Base-by-base conservation (phyloP, 1,284 basidiomycete genomes). In the Sutorius eximius region DNA sequence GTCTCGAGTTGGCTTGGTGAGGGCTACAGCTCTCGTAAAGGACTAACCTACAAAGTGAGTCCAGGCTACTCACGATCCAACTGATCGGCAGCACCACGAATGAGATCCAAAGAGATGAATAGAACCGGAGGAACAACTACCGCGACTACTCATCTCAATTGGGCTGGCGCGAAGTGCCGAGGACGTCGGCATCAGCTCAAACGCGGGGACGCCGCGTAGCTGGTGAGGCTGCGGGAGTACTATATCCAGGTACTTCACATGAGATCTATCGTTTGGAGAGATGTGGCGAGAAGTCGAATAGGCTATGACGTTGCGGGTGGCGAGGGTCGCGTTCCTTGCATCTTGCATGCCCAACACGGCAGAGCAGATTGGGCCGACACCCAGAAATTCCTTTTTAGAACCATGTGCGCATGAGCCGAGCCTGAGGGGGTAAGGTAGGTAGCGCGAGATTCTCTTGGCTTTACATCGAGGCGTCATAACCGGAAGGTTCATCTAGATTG, bases 101-200 rank as follows among this genome's bases (percentile, higher is more conserved):
- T 51, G 33, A 59, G 40, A 62, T 57, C 56, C 33, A 8, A 7
- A 44, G 37, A 44, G 38, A 59, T 59, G 40, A 41, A 44, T 44
- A 12, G 32, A 20, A 5, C 29, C 18, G 15, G 16, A 15, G 34
- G 38, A 56, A 12, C 20, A 44, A 24, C 43, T 47, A 5, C 43
- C 27, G 13, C n/a, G 5, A 33, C 22, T 2, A 15, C 15, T 22
- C 36, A 24, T 24, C 46, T 45, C 43, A 22, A 33, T 3, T 52
- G 36, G 29, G 51, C 37, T 20, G 38, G 13, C 12, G 24, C 7
- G 60, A 57, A 45, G 40, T 15, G 18, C 61, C 65, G 65, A 45
- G 53, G 46, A 50, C 37, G 45, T 63, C 62, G 61, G 61, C 50
- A 65, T 67, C 62, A 50, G 49, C 16, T 33, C 20, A 24, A 44